Percentiles rank a stretch among this genome's conserved stretches.
These are phyloP conservation scores for Aspergillus cristatus DNA, from an alignment of 495 filamentous ascomycete species.

Conservation along the genomic window DNA sequence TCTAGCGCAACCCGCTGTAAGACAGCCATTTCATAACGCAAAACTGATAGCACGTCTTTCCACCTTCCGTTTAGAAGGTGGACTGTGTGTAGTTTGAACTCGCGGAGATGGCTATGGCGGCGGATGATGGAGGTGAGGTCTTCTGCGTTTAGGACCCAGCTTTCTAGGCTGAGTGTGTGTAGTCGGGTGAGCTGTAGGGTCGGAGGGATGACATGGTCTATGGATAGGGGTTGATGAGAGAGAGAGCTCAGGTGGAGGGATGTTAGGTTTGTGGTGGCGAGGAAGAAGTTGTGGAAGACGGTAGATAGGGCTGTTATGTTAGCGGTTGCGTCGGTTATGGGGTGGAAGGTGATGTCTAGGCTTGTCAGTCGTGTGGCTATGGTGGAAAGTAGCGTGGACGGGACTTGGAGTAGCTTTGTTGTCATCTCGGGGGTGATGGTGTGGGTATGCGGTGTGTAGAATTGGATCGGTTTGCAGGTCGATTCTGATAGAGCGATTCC, in stretches of 20 bases:
- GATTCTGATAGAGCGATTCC: conserved; percentile 47
- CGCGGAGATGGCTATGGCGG: conserved; percentile 48
- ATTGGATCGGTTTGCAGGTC: conserved; percentile 45
- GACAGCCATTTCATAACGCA: conserved; percentile 49
- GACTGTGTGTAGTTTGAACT: conserved; percentile 49
- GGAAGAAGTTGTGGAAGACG: conserved; percentile 48
- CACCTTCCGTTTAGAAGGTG: conserved; percentile 47
- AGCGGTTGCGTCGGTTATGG: conserved; percentile 42
- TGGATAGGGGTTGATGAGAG: conserved; percentile 43
- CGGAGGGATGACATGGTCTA: conserved; percentile 55
- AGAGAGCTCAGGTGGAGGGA: conserved; percentile 61
- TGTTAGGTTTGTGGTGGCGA: conserved; percentile 48
- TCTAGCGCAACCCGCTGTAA: conserved; percentile 53
- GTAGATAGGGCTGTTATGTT: conserved; percentile 46
- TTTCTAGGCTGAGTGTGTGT: conserved; percentile 54
- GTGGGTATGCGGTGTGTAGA: conserved; percentile 57
- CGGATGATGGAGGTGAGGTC: conserved; percentile 51
- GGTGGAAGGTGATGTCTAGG: conserved; percentile 50
- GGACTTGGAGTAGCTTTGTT: conserved; percentile 36
- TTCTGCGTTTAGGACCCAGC: conserved; percentile 49
- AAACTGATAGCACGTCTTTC: conserved; percentile 42
- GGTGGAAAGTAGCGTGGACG: conserved; percentile 36
- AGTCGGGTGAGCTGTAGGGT: conserved; percentile 49
- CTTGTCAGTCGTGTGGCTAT: conserved; percentile 49
- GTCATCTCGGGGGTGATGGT: conserved; percentile 54